Evolutionary conservation across 441 rosid species (phyloP).

Genomic region (Metrosideros polymorpha): DNA sequence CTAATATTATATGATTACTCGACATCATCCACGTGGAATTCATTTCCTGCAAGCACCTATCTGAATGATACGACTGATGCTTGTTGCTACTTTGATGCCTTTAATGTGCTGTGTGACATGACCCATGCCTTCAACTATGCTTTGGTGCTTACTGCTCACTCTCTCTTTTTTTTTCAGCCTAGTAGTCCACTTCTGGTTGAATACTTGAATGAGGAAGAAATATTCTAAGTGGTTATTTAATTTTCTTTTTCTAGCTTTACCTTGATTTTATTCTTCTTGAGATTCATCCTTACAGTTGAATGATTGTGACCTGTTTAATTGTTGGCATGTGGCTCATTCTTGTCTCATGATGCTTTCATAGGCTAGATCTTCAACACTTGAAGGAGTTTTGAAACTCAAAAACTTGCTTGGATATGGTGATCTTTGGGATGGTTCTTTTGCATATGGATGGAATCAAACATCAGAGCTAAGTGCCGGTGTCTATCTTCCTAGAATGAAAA

Average conservation of each 20-base stretch:
- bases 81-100: neutral
- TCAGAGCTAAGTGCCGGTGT: constrained; percentile 79
- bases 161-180: neutral
- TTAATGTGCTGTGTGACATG: neutral
- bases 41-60: neutral
- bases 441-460: constrained; percentile 70
- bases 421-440: constrained; percentile 80
- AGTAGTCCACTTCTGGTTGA: neutral
- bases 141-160: neutral
- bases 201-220: neutral
- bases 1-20: neutral
- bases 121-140: neutral
- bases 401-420: constrained; percentile 90
- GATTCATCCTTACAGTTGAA: neutral
- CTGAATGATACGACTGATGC: neutral
- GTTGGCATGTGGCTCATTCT: neutral
- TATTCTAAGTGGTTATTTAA: neutral
- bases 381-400: constrained; percentile 75
- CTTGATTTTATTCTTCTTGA: neutral
- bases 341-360: constrained; percentile 20
- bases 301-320: neutral
- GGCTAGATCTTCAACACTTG: constrained; percentile 75
- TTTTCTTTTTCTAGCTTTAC: neutral
- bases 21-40: neutral
- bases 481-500: constrained; percentile 66